phyloP scores from a whole-genome alignment of 129 eudicot genomes.

The Glebionis coronaria region DNA sequence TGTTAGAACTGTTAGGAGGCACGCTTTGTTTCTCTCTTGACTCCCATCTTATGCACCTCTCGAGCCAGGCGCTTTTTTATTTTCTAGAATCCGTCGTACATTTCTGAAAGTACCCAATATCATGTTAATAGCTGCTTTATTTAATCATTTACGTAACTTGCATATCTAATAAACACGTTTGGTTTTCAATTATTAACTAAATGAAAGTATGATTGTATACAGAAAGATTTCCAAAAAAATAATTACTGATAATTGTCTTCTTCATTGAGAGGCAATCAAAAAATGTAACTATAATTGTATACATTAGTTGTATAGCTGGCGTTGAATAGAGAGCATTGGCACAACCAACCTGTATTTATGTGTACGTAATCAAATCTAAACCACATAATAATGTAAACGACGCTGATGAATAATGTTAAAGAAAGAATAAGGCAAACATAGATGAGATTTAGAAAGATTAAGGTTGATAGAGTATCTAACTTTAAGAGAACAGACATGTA shows the following conservation, averaged over 20 bases:
- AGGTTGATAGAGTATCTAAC: slow-evolving; percentile 45
- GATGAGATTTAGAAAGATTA: slow-evolving; percentile 3
- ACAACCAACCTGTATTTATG: slow-evolving; percentile 87
- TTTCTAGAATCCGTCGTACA: too few species aligned
- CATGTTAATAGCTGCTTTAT: too few species aligned
- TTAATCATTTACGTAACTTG: slow-evolving; percentile 69
- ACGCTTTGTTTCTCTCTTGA: too few species aligned
- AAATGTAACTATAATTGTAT: slow-evolving; percentile 57
- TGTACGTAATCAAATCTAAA: slow-evolving; percentile 13
- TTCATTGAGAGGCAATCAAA: slow-evolving; percentile 82
- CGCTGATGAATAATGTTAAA: slow-evolving; percentile 9
- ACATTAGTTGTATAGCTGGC: slow-evolving; percentile 92
- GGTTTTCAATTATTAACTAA: not conserved
- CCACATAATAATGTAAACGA: not conserved
- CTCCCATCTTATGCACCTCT: too few species aligned
- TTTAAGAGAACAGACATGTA: too few species aligned
- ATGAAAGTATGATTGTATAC: not conserved
- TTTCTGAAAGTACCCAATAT: too few species aligned
- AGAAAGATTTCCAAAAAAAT: not conserved
- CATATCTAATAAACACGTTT: slow-evolving; percentile 56
- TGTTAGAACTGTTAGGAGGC: too few species aligned
- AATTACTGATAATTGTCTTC: slow-evolving; percentile 92
- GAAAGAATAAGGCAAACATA: slow-evolving; percentile 12
- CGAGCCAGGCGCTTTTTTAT: too few species aligned
- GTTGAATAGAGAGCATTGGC: slow-evolving; percentile 95